Conservation (phyloP, 1,139 yeast species). For the Debaryomycetaceae sp. region DNA sequence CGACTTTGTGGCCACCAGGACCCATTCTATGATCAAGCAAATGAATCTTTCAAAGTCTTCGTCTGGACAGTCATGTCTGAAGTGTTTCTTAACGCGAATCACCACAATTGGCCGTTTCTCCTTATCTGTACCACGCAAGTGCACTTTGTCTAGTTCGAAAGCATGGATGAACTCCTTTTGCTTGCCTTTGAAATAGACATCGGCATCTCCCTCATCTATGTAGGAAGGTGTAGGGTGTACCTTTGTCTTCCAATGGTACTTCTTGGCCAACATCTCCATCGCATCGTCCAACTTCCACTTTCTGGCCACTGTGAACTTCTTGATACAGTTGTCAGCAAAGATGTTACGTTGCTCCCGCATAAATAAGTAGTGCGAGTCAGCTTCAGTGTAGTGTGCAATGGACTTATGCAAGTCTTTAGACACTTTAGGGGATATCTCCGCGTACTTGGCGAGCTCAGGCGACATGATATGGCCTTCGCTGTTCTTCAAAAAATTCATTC, state of each 20-base stretch:
- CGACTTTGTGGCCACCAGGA: constrained; percentile 34
- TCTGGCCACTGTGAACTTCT: constrained; percentile 43
- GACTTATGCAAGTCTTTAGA: background rate
- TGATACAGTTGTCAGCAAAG: constrained; percentile 31
- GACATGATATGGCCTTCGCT: background rate
- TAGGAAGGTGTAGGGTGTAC: constrained; percentile 29
- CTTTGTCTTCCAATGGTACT: constrained; percentile 37
- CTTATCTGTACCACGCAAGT: constrained; percentile 38
- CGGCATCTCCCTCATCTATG: constrained; percentile 39
- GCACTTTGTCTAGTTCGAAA: constrained; percentile 36
- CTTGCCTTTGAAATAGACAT: constrained; percentile 27
- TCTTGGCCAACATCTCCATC: constrained; percentile 32
- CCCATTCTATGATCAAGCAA: constrained; percentile 38
- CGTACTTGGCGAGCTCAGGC: background rate
- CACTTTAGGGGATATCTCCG: background rate
- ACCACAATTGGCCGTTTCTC: constrained; percentile 36
- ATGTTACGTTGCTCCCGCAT: constrained; percentile 20
- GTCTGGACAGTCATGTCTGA: constrained; percentile 36
- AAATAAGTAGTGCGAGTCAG: background rate
- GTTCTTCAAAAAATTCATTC: background rate
- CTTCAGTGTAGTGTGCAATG: background rate
- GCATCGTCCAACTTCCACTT: constrained; percentile 34
- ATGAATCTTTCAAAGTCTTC: constrained; percentile 40
- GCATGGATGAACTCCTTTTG: constrained; percentile 38
- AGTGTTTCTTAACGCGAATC: constrained; percentile 40